These are phyloP conservation scores for Persicaria tinctoria DNA, from an alignment of 148 eudicot species.

Conservation along the genomic window DNA sequence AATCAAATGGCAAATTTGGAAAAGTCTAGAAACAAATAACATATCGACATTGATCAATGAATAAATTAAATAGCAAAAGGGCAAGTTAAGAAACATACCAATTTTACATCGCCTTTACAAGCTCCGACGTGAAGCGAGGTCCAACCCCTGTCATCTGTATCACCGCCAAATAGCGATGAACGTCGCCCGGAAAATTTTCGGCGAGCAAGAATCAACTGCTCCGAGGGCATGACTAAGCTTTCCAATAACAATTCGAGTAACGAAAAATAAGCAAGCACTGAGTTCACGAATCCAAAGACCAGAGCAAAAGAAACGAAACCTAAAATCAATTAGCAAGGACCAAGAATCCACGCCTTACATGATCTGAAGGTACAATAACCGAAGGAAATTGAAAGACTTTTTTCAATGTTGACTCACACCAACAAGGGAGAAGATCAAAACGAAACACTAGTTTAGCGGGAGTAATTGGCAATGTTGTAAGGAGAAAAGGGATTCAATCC, in stretches of 20 bases:
- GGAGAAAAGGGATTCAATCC: slow-evolving; percentile 84
- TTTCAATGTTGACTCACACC: slow-evolving; percentile 14
- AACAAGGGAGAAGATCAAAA: slow-evolving; percentile 10
- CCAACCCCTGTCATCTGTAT: slow-evolving; percentile 84
- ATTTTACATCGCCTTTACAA: slow-evolving; percentile 54
- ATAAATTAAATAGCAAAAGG: neutral
- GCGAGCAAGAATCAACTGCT: slow-evolving; percentile 23
- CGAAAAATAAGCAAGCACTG: slow-evolving; percentile 12
- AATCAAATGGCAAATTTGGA: neutral
- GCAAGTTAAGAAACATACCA: slow-evolving; percentile 28
- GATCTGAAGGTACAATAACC: neutral
- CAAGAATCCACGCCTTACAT: neutral
- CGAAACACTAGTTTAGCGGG: slow-evolving; percentile 38
- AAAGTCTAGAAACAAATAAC: neutral
- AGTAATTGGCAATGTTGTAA: slow-evolving; percentile 59
- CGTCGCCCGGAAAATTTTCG: slow-evolving; percentile 36
- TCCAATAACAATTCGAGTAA: slow-evolving; percentile 16
- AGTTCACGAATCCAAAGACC: neutral
- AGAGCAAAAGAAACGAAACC: neutral
- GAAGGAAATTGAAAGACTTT: slow-evolving; percentile 8
- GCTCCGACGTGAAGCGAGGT: slow-evolving; percentile 64
- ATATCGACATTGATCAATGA: neutral
- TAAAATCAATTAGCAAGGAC: neutral
- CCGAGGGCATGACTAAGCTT: slow-evolving; percentile 28
- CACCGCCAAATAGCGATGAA: slow-evolving; percentile 20